These are phyloP conservation scores for Teratosphaeria destructans DNA, from an alignment of 2,329 filamentous ascomycete species.

Conservation along the genomic window DNA sequence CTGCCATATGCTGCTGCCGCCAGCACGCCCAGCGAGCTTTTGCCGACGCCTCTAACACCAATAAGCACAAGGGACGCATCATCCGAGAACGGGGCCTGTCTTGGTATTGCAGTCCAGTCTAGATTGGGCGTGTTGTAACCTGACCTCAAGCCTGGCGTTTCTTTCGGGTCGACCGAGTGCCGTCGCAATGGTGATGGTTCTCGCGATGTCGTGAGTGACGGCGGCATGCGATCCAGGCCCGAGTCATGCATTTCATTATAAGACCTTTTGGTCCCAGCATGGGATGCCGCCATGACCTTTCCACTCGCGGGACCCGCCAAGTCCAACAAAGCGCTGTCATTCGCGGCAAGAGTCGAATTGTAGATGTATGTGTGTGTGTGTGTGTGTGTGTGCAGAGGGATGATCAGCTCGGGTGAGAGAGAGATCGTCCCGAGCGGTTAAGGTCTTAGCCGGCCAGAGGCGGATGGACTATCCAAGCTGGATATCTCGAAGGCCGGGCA, in stretches of 20 bases:
- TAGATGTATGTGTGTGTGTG: background rate
- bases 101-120: constrained; percentile 5
- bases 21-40: constrained; percentile 66
- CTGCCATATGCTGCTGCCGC: constrained; percentile 60
- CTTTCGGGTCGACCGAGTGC: constrained; percentile 7
- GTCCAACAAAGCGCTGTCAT: background rate
- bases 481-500: too few species aligned
- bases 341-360: background rate
- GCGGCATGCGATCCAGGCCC: constrained; percentile 2
- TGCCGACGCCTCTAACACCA: constrained; percentile 63
- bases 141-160: constrained; percentile 3
- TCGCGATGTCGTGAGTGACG: constrained; percentile 3
- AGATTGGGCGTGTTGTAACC: constrained; percentile 1
- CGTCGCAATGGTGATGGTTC: constrained; percentile 7
- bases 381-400: background rate
- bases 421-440: background rate
- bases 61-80: constrained; percentile 64
- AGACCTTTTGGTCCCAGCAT: constrained; percentile 21
- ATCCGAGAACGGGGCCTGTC: constrained; percentile 36
- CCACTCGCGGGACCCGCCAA: background rate
- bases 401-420: background rate
- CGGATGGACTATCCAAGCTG: too few species aligned
- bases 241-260: constrained; percentile 17
- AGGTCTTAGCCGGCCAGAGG: background rate
- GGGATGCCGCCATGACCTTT: constrained; percentile 15